These are phyloP conservation scores for Botrytis deweyae DNA, from an alignment of 2,329 filamentous ascomycete species.

Conservation along the genomic window DNA sequence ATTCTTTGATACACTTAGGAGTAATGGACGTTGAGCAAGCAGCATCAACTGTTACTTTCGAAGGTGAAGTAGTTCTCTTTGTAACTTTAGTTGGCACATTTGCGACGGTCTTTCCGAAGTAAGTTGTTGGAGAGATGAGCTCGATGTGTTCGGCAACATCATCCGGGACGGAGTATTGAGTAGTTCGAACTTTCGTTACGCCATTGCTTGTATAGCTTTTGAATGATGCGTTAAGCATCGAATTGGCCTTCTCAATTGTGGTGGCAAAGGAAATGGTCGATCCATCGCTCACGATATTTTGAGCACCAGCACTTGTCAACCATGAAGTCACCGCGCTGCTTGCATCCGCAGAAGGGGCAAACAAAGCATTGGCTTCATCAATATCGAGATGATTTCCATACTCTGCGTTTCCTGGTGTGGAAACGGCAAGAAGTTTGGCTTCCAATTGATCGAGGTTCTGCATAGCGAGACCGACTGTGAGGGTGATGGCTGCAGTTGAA, in stretches of 20 bases:
- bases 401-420: slow-evolving; percentile 50
- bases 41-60: slow-evolving; percentile 21
- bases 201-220: slow-evolving; percentile 52
- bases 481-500: slow-evolving; percentile 18
- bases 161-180: slow-evolving; percentile 34
- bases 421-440: slow-evolving; percentile 45
- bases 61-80: slow-evolving; percentile 4
- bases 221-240: slow-evolving; percentile 52
- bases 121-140: slow-evolving; percentile 35
- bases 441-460: slow-evolving; percentile 47
- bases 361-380: slow-evolving; percentile 52
- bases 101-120: slow-evolving; percentile 32
- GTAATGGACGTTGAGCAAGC: slow-evolving; percentile 42
- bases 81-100: slow-evolving; percentile 14
- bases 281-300: slow-evolving; percentile 46
- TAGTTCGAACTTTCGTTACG: slow-evolving; percentile 38
- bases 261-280: slow-evolving; percentile 53
- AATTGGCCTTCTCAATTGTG: slow-evolving; percentile 51
- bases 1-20: slow-evolving; percentile 48
- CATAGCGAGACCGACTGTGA: slow-evolving; percentile 45
- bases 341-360: slow-evolving; percentile 52
- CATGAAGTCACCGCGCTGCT: slow-evolving; percentile 52
- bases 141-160: slow-evolving; percentile 32
- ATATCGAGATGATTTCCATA: slow-evolving; percentile 55
- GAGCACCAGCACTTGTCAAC: slow-evolving; percentile 53